Conservation (phyloP, 2,329 filamentous ascomycete genomes). For the Thelonectria olida region DNA sequence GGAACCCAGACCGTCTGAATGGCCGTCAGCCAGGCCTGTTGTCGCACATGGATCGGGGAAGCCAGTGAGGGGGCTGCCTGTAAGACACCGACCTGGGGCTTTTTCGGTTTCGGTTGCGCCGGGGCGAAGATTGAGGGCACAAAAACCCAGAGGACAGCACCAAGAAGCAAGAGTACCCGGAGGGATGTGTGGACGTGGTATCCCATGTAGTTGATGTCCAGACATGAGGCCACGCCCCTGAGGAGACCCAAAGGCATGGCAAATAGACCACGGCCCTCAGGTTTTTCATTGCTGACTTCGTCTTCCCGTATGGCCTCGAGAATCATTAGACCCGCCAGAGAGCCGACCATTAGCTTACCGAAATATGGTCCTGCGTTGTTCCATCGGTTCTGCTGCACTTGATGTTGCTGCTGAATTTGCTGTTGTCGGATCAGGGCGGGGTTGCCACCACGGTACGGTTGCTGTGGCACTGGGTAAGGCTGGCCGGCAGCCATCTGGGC, state of each 20-base stretch:
- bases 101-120: conserved; percentile 60
- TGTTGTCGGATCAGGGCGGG: conserved; percentile 62
- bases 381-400: conserved; percentile 63
- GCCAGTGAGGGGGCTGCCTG: conserved; percentile 74
- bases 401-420: conserved; percentile 63
- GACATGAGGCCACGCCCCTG: conserved; percentile 54
- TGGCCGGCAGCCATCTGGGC: conserved; percentile 64
- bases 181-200: conserved; percentile 63
- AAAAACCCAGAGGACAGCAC: conserved; percentile 64
- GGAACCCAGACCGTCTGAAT: conserved; percentile 94
- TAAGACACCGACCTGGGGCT: conserved; percentile 54
- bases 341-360: conserved; percentile 90
- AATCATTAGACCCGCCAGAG: conserved; percentile 91
- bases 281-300: conserved; percentile 70
- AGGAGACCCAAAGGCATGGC: conserved; percentile 70
- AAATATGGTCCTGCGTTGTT: conserved; percentile 64
- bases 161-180: conserved; percentile 62
- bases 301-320: conserved; percentile 80
- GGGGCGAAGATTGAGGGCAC: conserved; percentile 61
- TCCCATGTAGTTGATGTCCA: conserved; percentile 64
- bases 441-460: conserved; percentile 56
- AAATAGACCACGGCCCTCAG: conserved; percentile 73
- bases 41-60: conserved; percentile 84
- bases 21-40: conserved; percentile 91
- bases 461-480: conserved; percentile 60